Base-by-base conservation (phyloP, 169 alveolate genomes). In the Nephromyces sp. region DNA sequence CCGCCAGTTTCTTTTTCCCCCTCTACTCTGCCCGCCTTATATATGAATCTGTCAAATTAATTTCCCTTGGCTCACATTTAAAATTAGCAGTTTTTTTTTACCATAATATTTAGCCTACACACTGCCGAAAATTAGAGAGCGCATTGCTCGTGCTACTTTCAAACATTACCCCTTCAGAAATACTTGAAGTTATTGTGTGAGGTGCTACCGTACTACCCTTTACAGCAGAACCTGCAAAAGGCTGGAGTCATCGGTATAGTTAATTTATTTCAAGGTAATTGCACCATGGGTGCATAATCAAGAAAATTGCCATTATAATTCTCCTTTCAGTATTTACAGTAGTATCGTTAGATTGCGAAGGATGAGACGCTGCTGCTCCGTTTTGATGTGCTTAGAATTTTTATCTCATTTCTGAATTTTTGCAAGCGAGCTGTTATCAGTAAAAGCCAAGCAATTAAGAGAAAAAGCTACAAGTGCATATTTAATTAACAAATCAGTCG, bases 201-300 rank as follows among this genome's bases (percentile, higher is more conserved):
- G 74, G 65, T 78, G 27, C 25, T 77, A 30, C 83, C 78, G 52
- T 77, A 63, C 43, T 77, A 77, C 24, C 83, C 83, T 28, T 77
- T 67, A 66, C 83, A 77, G 68, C 52, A 70, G 31, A 78, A 77
- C 64, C 69, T 77, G 28, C 83, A 77, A 52, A 72, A 78, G 0
- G 83, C 83, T 4, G 83, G 78, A 32, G 57, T 77, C 6, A 69
- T 77, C 21, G 83, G 72, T 32, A 68, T 77, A 8, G 77, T 77
- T 70, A 77, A 77, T 72, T 34, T 77, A 29, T 77, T 70, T 35
- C 78, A 77, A 32, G 57, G 83, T 77, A 24, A 71, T 27, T 0
- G 4, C 4, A 43, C 57, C 57, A 43, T 15, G n/a, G n/a, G n/a
- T n/a, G n/a, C n/a, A n/a, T n/a, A n/a, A n/a, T n/a, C n/a, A n/a